These are phyloP conservation scores for Bruguiera sexangula DNA, from an alignment of 345 rosid species.

Conservation along the genomic window DNA sequence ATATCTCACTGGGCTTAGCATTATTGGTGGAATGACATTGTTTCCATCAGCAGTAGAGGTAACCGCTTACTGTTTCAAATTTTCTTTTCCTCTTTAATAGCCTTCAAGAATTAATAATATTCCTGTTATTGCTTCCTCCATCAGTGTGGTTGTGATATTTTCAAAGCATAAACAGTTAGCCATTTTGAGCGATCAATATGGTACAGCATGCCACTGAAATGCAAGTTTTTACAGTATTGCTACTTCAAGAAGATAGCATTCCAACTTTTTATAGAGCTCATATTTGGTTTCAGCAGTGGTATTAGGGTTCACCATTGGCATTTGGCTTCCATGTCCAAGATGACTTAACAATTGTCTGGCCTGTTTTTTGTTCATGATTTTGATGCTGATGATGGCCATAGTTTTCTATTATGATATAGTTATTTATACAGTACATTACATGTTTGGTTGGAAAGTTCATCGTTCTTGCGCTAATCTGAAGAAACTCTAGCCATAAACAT, in stretches of 20 bases:
- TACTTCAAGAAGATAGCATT: background rate
- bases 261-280: background rate
- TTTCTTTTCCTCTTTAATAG: constrained; percentile 1
- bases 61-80: constrained; percentile 2
- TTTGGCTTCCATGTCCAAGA: background rate
- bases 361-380: background rate
- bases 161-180: background rate
- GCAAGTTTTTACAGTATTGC: background rate
- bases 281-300: background rate
- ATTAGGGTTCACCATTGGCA: background rate
- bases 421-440: too few species aligned
- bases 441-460: too few species aligned
- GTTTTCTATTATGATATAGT: too few species aligned
- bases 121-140: background rate
- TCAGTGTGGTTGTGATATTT: background rate
- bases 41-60: constrained; percentile 96
- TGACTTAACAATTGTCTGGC: background rate
- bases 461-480: background rate
- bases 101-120: background rate
- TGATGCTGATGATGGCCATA: background rate
- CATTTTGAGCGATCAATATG: background rate
- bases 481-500: background rate
- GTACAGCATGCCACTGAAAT: constrained; percentile 1
- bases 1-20: constrained; percentile 88
- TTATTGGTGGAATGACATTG: constrained; percentile 93